Evolutionary conservation across 1,284 basidiomycete genomes (phyloP).

Genomic region (Ustilago nuda): DNA sequence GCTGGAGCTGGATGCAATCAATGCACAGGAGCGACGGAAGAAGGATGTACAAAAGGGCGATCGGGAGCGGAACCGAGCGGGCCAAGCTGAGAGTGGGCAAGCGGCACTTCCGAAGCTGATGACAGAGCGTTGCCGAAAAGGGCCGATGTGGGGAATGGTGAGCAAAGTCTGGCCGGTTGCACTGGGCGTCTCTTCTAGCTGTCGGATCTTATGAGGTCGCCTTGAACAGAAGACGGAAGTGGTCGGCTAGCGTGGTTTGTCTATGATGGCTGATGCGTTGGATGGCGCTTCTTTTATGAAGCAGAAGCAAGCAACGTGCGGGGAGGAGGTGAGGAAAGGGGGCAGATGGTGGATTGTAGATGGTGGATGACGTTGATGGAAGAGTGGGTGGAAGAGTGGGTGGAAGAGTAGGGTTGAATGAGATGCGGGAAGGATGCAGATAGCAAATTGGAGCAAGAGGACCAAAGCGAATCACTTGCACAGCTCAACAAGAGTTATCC

Average conservation of each 20-base stretch:
- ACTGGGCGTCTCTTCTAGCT: neutral
- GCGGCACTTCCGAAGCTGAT: conserved; percentile 4
- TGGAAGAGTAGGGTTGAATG: neutral
- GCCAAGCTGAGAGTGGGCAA: neutral
- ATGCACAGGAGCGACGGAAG: neutral
- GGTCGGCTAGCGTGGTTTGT: neutral
- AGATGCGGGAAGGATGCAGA: conserved; percentile 4
- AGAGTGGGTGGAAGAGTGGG: neutral
- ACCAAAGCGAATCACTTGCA: neutral
- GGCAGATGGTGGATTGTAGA: neutral
- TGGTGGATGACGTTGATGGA: neutral
- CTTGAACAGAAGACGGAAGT: neutral
- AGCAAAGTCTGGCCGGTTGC: neutral
- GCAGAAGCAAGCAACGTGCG: neutral
- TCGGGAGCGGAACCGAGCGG: neutral
- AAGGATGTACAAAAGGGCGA: neutral
- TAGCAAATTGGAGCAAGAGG: neutral
- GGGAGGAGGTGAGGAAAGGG: neutral
- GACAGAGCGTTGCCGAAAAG: conserved; percentile 2
- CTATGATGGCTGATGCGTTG: neutral
- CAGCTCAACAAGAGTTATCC: neutral
- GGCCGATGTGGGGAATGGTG: neutral
- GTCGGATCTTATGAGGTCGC: conserved; percentile 2
- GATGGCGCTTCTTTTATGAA: neutral
- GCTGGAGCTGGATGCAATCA: neutral